Percentiles rank a stretch among this genome's conserved stretches.
Evolutionary conservation across 352 stramenopile genomes (phyloP).

Genomic region (Phytophthora cactorum): DNA sequence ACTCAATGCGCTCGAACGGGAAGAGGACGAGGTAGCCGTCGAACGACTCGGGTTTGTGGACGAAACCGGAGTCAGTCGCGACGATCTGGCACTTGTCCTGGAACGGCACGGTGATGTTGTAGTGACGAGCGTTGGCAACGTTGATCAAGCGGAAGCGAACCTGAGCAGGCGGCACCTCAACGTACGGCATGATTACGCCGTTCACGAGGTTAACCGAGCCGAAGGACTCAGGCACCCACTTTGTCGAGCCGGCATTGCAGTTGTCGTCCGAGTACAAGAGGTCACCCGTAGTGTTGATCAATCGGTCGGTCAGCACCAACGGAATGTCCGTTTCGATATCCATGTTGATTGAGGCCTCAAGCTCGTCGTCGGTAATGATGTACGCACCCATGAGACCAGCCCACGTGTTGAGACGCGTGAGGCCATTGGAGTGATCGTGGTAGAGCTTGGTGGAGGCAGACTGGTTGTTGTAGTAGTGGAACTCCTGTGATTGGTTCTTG

Average conservation of each 20-base stretch:
- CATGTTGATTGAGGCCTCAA: conserved; percentile 54
- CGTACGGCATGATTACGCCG: conserved; percentile 68
- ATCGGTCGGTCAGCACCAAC: conserved; percentile 45
- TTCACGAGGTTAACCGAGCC: conserved; percentile 63
- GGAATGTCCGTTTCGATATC: conserved; percentile 63
- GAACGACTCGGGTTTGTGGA: conserved; percentile 57
- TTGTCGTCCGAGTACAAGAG: conserved; percentile 64
- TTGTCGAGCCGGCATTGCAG: conserved; percentile 39
- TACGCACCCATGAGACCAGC: conserved; percentile 59
- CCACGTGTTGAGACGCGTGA: conserved; percentile 68
- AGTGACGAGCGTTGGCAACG: conserved; percentile 72
- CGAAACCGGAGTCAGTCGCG: conserved; percentile 68
- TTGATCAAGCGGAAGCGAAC: conserved; percentile 74
- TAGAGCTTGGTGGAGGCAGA: conserved; percentile 63
- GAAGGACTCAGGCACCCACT: conserved; percentile 65
- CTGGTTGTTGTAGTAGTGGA: conserved; percentile 67
- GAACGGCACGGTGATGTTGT: conserved; percentile 80
- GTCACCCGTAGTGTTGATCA: conserved; percentile 49
- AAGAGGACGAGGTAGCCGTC: conserved; percentile 42
- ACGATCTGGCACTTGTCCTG: conserved; percentile 65
- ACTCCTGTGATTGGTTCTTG: conserved; percentile 55
- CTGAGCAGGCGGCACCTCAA: conserved; percentile 66
- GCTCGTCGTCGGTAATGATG: conserved; percentile 51
- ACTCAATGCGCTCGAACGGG: conserved; percentile 62
- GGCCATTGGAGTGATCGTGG: conserved; percentile 62